phyloP scores from a whole-genome alignment of 441 rosid genomes.

The Metrosideros polymorpha region DNA sequence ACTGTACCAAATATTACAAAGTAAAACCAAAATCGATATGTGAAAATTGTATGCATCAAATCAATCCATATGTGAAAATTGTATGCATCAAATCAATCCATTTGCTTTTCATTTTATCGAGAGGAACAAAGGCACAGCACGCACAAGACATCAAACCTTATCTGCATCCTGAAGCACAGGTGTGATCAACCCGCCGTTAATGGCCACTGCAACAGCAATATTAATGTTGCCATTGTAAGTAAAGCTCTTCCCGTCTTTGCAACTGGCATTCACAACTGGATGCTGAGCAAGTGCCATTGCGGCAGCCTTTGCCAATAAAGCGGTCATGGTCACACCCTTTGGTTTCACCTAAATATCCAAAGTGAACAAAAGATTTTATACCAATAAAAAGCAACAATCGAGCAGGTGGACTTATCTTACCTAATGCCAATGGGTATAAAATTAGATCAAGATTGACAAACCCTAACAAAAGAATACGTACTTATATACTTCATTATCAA shows the following conservation, averaged over 20 bases:
- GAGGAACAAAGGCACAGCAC: background rate
- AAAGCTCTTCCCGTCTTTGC: constrained; percentile 84
- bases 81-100: background rate
- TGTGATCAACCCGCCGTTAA: constrained; percentile 81
- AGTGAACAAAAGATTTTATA: background rate
- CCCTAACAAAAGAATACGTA: background rate
- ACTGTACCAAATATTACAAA: constrained; percentile 27
- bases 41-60: background rate
- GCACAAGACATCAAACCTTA: constrained; percentile 31
- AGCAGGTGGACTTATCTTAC: background rate
- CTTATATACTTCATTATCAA: background rate
- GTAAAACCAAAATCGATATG: background rate
- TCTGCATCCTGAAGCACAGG: constrained; percentile 95
- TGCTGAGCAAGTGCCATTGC: constrained; percentile 80
- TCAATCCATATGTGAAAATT: background rate
- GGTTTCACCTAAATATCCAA: constrained; percentile 51
- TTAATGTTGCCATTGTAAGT: constrained; percentile 73
- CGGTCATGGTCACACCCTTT: constrained; percentile 96
- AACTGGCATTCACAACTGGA: constrained; percentile 75
- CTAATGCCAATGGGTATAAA: background rate
- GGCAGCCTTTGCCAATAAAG: constrained; percentile 86
- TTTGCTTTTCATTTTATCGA: background rate
- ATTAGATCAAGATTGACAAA: background rate
- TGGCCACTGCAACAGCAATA: constrained; percentile 91
- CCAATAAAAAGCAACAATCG: background rate